Evolutionary conservation across 2,329 filamentous ascomycete genomes (phyloP).

Genomic region (Didymella pomorum): DNA sequence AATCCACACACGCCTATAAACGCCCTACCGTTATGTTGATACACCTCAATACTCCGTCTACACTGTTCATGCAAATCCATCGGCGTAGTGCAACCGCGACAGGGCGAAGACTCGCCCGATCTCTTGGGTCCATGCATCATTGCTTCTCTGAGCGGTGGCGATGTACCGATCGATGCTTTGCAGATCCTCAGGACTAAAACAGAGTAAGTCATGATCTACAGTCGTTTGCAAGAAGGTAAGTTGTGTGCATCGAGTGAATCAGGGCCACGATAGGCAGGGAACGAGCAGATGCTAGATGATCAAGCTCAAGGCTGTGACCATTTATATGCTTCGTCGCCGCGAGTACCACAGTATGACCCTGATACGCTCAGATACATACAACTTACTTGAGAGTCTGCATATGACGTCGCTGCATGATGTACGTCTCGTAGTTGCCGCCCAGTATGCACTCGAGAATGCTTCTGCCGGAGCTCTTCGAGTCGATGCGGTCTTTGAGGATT

Average conservation of each 20-base stretch:
- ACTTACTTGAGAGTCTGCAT: conserved; percentile 54
- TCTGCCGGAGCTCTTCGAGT: conserved; percentile 26
- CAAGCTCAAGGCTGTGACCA: background rate
- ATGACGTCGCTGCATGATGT: conserved; percentile 72
- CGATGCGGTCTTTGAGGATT: conserved; percentile 48
- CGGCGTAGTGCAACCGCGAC: background rate
- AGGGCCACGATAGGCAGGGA: conserved; percentile 6
- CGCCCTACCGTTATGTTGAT: conserved; percentile 19
- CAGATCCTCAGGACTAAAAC: conserved; percentile 9
- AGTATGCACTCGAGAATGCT: conserved; percentile 78
- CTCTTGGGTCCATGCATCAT: conserved; percentile 7
- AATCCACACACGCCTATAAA: conserved; percentile 18
- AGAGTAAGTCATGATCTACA: conserved; percentile 16
- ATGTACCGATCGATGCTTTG: conserved; percentile 4
- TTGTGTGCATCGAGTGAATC: conserved; percentile 8
- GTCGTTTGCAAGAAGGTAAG: conserved; percentile 7
- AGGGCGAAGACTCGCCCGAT: background rate
- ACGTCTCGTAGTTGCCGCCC: conserved; percentile 80
- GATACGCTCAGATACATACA: conserved; percentile 19
- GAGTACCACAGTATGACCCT: conserved; percentile 5
- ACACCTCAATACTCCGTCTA: background rate
- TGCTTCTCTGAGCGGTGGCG: conserved; percentile 1
- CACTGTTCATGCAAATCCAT: background rate
- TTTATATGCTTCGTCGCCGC: background rate
- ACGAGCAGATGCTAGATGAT: background rate